Evolutionary conservation across 2,329 filamentous ascomycete species (phyloP).

Genomic region (Alternaria rosae): DNA sequence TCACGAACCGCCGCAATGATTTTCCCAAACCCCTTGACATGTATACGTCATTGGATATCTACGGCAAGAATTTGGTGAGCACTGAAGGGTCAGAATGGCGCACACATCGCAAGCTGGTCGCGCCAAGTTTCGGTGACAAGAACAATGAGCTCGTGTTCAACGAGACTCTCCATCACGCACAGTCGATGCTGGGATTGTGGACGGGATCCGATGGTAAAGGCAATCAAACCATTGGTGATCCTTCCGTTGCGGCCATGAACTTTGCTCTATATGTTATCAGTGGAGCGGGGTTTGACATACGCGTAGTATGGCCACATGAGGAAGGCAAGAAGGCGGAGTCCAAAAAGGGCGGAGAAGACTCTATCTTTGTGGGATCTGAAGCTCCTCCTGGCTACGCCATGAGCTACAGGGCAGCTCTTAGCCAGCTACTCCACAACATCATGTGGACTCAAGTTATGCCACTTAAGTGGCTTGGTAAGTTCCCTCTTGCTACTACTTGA

Average conservation of each 20-base stretch:
- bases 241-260: constrained; percentile 71
- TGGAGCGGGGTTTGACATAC: constrained; percentile 74
- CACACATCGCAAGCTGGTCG: constrained; percentile 74
- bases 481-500: background rate
- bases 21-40: constrained; percentile 73
- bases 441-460: constrained; percentile 68
- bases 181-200: constrained; percentile 44
- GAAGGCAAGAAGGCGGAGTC: constrained; percentile 49
- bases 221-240: constrained; percentile 60
- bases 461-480: constrained; percentile 62
- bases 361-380: constrained; percentile 45
- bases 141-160: constrained; percentile 73
- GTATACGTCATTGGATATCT: constrained; percentile 68
- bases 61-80: constrained; percentile 74
- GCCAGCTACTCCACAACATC: constrained; percentile 68
- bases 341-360: constrained; percentile 29
- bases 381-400: constrained; percentile 55
- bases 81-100: constrained; percentile 75
- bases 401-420: constrained; percentile 71
- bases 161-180: constrained; percentile 69
- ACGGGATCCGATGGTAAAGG: constrained; percentile 32
- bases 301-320: constrained; percentile 67
- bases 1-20: constrained; percentile 70
- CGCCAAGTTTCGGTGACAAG: constrained; percentile 77
- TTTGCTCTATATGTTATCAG: constrained; percentile 67